A percentile compares a stretch with the other conserved stretches of the same genome.
Conservation (phyloP, 306 rosid species). For the Citrullus amarus region DNA sequence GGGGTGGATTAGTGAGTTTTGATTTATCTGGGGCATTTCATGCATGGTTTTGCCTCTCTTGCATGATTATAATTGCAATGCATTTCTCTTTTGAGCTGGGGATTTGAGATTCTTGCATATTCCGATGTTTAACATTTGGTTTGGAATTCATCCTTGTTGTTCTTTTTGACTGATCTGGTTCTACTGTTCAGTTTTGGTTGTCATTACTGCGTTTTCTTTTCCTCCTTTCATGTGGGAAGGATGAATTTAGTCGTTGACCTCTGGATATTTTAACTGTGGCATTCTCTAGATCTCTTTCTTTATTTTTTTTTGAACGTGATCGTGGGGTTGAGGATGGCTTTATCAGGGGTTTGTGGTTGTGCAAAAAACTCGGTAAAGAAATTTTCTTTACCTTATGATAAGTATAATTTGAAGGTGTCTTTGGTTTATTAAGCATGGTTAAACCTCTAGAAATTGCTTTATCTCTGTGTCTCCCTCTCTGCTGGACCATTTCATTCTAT, state of each 20-base stretch:
- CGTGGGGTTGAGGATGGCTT: not conserved
- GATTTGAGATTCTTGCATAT: not conserved
- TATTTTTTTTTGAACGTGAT: not conserved
- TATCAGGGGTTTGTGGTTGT: not conserved
- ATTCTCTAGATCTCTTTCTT: not conserved
- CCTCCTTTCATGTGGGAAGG: not conserved
- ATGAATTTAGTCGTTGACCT: not conserved
- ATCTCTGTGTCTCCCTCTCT: not conserved
- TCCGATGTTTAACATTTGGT: not conserved
- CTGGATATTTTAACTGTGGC: not conserved
- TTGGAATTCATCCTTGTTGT: not conserved
- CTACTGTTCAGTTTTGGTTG: not conserved
- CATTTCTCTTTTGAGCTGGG: slow-evolving; percentile 5
- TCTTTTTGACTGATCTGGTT: not conserved
- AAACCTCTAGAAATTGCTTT: not conserved
- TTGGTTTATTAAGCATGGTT: not conserved
- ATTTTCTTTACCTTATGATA: not conserved
- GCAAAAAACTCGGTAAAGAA: not conserved
- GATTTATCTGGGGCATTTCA: not conserved
- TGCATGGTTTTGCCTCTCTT: not conserved
- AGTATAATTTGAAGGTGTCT: not conserved
- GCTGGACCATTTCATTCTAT: not conserved
- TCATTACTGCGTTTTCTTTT: not conserved
- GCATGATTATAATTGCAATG: not conserved
- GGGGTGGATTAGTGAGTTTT: not conserved